phyloP scores from a whole-genome alignment of 1,139 yeast genomes.

The Lodderomyces beijingensis region DNA sequence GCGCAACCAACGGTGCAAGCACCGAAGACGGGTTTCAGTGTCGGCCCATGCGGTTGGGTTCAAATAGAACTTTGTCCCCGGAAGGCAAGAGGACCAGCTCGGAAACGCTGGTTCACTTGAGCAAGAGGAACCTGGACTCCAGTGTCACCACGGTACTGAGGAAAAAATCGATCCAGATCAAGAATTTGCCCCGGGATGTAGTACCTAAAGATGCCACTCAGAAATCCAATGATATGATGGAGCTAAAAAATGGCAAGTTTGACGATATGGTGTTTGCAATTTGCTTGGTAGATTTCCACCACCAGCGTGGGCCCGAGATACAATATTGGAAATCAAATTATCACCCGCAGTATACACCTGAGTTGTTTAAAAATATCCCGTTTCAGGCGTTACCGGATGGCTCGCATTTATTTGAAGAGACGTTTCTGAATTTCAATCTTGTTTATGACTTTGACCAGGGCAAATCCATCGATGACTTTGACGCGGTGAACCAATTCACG shows the following conservation, averaged over 20 bases:
- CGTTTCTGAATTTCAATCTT: conserved; percentile 85
- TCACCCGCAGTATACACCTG: conserved; percentile 31
- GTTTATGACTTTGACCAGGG: conserved; percentile 61
- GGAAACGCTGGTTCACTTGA: conserved; percentile 5
- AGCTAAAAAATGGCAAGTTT: conserved; percentile 8
- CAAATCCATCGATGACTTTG: conserved; percentile 40
- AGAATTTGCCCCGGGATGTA: conserved; percentile 40
- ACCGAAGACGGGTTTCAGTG: conserved; percentile 26
- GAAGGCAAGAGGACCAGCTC: conserved; percentile 3
- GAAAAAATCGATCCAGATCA: conserved; percentile 29
- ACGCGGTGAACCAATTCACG: conserved; percentile 40
- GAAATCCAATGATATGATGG: conserved; percentile 10
- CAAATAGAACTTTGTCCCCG: conserved; percentile 11
- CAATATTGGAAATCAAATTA: conserved; percentile 85
- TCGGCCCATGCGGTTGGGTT: conserved; percentile 30
- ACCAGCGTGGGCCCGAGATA: conserved; percentile 89
- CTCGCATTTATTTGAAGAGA: conserved; percentile 85
- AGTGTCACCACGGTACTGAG: conserved; percentile 1
- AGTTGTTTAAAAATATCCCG: conserved; percentile 82
- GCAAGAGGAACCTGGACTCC: too few relatives aligned
- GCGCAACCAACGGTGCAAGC: not conserved
- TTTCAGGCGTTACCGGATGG: conserved; percentile 97
- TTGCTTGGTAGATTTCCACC: conserved; percentile 91
- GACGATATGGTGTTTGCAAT: conserved; percentile 67
- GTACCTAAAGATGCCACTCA: conserved; percentile 16